These are phyloP conservation scores for Ceratocystis papillata DNA, from an alignment of 2,329 filamentous ascomycete genomes.

Conservation along the genomic window DNA sequence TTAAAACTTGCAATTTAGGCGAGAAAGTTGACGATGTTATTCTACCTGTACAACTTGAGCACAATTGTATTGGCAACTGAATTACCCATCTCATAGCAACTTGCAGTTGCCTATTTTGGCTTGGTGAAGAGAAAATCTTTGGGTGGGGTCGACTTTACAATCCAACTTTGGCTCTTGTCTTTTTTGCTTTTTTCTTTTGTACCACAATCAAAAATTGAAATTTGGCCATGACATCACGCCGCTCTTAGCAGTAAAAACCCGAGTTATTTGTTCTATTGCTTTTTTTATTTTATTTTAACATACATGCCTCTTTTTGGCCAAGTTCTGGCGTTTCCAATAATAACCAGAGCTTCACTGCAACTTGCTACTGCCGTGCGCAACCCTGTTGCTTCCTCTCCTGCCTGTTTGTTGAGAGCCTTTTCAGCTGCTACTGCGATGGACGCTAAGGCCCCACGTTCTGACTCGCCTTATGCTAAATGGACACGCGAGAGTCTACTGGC, in stretches of 20 bases:
- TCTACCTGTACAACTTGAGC: neutral
- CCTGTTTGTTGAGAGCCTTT: conserved; percentile 12
- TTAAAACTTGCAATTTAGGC: neutral
- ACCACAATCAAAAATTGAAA: conserved; percentile 20
- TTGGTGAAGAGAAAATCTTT: conserved; percentile 10
- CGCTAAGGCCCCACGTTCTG: conserved; percentile 6
- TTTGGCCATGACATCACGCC: neutral
- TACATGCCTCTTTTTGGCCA: conserved; percentile 1
- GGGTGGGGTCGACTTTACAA: neutral
- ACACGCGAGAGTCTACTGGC: conserved; percentile 56
- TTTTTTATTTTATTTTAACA: neutral
- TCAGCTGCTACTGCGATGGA: conserved; percentile 17
- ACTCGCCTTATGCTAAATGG: conserved; percentile 52
- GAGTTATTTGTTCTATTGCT: neutral
- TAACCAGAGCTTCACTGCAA: neutral
- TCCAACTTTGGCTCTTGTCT: neutral
- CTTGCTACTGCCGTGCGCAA: neutral
- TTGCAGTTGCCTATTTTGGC: neutral
- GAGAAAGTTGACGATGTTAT: neutral
- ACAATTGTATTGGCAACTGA: neutral
- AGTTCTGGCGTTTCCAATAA: neutral
- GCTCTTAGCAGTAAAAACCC: neutral
- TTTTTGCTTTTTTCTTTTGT: conserved; percentile 10
- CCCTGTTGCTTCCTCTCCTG: neutral
- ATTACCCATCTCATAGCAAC: neutral